Conservation (phyloP, 805 yeast species). For the Saccharomycopsis oosterbeekiorum region DNA sequence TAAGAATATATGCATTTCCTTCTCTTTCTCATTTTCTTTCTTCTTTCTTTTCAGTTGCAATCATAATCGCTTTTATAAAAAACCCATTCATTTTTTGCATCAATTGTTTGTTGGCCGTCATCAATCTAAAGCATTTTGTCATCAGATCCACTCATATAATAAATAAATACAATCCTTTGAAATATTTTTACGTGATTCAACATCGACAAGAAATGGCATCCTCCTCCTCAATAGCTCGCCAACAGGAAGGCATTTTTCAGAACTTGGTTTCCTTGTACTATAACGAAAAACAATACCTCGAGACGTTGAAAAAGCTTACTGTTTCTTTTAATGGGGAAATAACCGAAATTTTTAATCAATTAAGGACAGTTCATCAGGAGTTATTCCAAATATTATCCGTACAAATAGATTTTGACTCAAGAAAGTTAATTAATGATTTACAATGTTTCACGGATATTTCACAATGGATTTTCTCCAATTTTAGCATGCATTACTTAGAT, state of each 20-base stretch:
- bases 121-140: too few relatives aligned
- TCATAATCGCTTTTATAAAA: too few relatives aligned
- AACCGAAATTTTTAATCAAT: neutral
- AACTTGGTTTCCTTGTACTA: neutral
- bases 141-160: too few relatives aligned
- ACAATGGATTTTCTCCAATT: constrained; percentile 8
- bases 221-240: neutral
- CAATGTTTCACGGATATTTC: constrained; percentile 15
- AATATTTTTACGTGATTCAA: neutral
- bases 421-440: constrained; percentile 5
- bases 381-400: neutral
- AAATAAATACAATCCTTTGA: too few relatives aligned
- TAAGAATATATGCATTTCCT: too few relatives aligned
- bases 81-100: too few relatives aligned
- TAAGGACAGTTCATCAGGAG: neutral
- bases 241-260: neutral
- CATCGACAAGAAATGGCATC: neutral
- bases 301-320: neutral
- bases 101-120: too few relatives aligned
- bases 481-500: constrained; percentile 10
- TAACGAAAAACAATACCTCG: neutral
- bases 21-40: too few relatives aligned
- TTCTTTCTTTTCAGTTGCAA: too few relatives aligned
- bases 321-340: neutral
- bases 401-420: neutral